phyloP scores from a whole-genome alignment of 306 rosid species.

The Casuarina equisetifolia region DNA sequence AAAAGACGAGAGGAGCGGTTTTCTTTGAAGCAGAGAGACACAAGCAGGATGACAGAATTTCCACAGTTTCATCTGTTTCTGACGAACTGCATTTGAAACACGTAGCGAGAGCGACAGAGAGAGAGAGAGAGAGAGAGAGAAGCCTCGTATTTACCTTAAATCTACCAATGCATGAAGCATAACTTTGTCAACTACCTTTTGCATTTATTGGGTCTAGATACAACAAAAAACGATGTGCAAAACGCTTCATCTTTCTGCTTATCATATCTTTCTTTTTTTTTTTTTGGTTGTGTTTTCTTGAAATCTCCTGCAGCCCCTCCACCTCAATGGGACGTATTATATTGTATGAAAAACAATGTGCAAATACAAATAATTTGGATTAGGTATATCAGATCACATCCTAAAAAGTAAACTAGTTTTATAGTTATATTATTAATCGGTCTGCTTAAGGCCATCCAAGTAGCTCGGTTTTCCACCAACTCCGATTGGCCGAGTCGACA shows the following conservation, averaged over 20 bases:
- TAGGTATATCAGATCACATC: slow-evolving; percentile 45
- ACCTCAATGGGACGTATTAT: slow-evolving; percentile 24
- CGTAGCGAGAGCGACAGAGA: too few relatives aligned
- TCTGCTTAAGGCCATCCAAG: slow-evolving; percentile 33
- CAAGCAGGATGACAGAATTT: too few relatives aligned
- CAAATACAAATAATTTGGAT: slow-evolving; percentile 36
- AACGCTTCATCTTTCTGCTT: background rate
- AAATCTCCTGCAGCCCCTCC: slow-evolving; percentile 14
- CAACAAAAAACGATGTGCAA: background rate
- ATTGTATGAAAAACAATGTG: background rate
- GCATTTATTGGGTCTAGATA: too few relatives aligned
- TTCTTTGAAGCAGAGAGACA: too few relatives aligned
- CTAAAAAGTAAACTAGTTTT: slow-evolving; percentile 9
- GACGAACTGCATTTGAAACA: too few relatives aligned
- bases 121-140: too few relatives aligned
- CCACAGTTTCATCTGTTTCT: too few relatives aligned
- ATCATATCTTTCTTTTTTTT: background rate
- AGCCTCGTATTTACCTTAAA: too few relatives aligned
- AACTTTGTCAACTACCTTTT: too few relatives aligned
- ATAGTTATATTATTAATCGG: slow-evolving; percentile 8
- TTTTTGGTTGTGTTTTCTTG: slow-evolving; percentile 1
- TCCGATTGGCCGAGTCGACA: slow-evolving; percentile 33
- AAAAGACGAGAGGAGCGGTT: too few relatives aligned
- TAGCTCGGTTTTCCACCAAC: slow-evolving; percentile 51
- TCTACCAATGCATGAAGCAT: too few relatives aligned